Base-by-base conservation (phyloP, 441 rosid genomes). In the Melastoma candidum region DNA sequence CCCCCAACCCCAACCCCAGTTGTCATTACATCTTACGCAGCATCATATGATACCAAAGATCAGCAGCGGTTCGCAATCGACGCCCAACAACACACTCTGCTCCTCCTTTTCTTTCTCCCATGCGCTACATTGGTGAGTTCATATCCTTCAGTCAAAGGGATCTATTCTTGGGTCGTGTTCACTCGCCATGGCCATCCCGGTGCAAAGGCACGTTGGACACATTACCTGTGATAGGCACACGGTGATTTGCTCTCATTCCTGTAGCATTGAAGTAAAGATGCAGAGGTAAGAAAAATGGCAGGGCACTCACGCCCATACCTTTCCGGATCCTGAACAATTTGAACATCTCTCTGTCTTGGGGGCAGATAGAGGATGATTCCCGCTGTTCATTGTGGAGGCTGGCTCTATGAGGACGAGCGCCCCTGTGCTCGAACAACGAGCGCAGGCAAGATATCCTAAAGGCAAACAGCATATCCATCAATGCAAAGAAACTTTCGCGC, bases 141-240 rank as follows among this genome's bases (percentile, higher is more conserved):
- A 1, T 36, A 4, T 36, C 56, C 60, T 69, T 76, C 76, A 90
- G 52, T 85, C 95, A 24, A 90, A 90, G 4, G 96, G 96, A 62
- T 90, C 96, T 1, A 90, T 87, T 25, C 98, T 71, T 9, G 95
- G 96, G 60, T 90, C 96, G 2, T 90, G 97, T 64, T 90, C 95
- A 36, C 98, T 90, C n/a, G 95, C 98, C 98, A 90, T 90, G 45
- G 92, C 95, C 98, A 87, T 87, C 55, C 96, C 96, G 36, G 96
- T 90, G 77, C 98, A 90, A 24, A 90, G 88, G 71, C 98, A 90
- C 43, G 95, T 85, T 6, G 98, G 98, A 46, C 96, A 90, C 98
- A 90, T 90, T 44, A 90, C 98, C 97, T 90, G 74, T 53, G 26
- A 39, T 26, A 52, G 58, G 50, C 57, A 62, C 41, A 36, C 41